Conservation (phyloP, 2,329 filamentous ascomycete genomes). For the Fusarium pininemorale region DNA sequence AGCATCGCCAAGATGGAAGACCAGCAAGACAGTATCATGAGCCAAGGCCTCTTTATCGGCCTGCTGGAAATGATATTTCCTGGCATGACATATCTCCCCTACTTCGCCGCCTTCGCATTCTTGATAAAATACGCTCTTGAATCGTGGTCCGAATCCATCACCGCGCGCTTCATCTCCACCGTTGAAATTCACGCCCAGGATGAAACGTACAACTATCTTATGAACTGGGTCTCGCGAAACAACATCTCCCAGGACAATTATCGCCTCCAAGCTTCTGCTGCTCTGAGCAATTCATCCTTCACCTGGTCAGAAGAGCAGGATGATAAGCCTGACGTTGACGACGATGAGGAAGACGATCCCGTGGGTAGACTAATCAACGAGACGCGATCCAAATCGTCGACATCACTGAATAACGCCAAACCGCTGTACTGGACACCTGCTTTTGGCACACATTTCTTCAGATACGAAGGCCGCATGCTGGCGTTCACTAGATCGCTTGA, state of each 20-base stretch:
- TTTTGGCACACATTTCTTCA: conserved; percentile 11
- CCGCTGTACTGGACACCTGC: conserved; percentile 10
- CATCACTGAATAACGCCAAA: neutral
- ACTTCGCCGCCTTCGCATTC: neutral
- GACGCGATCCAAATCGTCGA: neutral
- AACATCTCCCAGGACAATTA: conserved; percentile 3
- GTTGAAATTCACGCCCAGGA: conserved; percentile 7
- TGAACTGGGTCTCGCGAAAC: conserved; percentile 8
- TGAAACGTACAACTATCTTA: conserved; percentile 12
- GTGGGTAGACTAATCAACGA: neutral
- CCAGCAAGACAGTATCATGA: neutral
- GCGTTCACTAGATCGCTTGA: conserved; percentile 1
- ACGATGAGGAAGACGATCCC: neutral
- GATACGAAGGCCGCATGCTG: neutral
- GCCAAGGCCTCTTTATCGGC: neutral
- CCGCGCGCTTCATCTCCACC: neutral
- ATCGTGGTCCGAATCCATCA: neutral
- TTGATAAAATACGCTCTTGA: neutral
- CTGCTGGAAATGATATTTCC: neutral
- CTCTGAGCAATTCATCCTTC: neutral
- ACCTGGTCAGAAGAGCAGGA: neutral
- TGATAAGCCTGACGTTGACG: neutral
- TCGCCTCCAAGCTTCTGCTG: neutral
- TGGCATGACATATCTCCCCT: neutral
- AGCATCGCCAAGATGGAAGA: neutral